Evolutionary conservation across 2,329 filamentous ascomycete species (phyloP).

Genomic region (Cladobotryum protrusum): DNA sequence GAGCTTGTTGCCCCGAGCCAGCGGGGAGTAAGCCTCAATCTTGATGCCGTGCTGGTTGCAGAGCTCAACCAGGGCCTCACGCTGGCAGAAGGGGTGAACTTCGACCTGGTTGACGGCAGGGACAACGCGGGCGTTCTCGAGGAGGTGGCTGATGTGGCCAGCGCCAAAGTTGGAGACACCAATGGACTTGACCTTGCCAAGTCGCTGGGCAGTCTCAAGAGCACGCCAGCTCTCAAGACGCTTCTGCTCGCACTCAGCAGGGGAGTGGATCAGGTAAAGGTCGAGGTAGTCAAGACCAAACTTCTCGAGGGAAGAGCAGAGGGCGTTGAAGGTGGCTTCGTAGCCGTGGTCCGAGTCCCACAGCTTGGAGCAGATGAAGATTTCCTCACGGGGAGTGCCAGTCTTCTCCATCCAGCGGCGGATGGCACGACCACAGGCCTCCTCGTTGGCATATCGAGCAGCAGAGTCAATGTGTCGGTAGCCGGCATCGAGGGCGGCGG

Average conservation of each 20-base stretch:
- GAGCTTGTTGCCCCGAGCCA: constrained; percentile 33
- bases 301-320: constrained; percentile 60
- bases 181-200: constrained; percentile 61
- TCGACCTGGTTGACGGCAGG: constrained; percentile 77
- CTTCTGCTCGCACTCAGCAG: constrained; percentile 61
- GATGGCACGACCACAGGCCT: constrained; percentile 65
- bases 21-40: constrained; percentile 51
- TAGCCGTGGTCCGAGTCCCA: constrained; percentile 51
- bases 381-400: constrained; percentile 56
- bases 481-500: constrained; percentile 51
- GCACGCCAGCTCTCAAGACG: constrained; percentile 70
- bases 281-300: constrained; percentile 67
- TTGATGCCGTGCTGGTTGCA: constrained; percentile 51
- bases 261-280: constrained; percentile 59
- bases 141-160: constrained; percentile 50
- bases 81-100: constrained; percentile 68
- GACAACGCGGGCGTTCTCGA: constrained; percentile 49
- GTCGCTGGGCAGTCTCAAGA: constrained; percentile 57
- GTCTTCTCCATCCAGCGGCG: constrained; percentile 60
- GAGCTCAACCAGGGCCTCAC: constrained; percentile 51
- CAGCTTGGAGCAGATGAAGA: constrained; percentile 62
- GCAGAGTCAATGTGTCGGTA: constrained; percentile 51
- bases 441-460: constrained; percentile 58
- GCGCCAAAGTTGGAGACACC: constrained; percentile 77
- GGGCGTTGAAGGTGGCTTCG: constrained; percentile 48